Percentiles rank a stretch among this genome's conserved stretches.
phyloP scores from a whole-genome alignment of 768 basidiomycete species.

The Lactarius sp. region DNA sequence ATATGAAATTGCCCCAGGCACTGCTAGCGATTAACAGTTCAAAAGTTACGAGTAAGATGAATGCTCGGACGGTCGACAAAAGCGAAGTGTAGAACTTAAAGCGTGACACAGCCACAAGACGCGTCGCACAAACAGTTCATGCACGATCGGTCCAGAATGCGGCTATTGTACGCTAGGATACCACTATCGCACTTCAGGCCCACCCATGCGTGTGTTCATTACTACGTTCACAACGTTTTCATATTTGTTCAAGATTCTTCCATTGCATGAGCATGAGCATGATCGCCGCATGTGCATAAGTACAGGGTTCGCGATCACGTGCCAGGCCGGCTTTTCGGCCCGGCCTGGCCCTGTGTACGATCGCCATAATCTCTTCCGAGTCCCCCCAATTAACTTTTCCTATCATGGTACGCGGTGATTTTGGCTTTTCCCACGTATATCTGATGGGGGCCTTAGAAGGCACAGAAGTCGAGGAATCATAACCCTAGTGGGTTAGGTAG shows the following conservation, averaged over 20 bases:
- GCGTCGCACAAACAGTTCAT: background rate
- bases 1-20: background rate
- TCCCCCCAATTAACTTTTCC: background rate
- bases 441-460: slow-evolving; percentile 33
- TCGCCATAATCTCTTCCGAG: no score
- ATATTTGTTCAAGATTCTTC: no score
- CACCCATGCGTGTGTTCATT: no score
- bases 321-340: background rate
- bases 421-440: background rate
- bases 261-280: no score
- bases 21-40: background rate
- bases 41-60: background rate
- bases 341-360: background rate
- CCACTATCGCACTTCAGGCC: background rate
- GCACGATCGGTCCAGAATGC: no score
- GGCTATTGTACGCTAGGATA: background rate
- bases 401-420: slow-evolving; percentile 7
- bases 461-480: slow-evolving; percentile 53
- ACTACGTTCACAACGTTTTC: no score
- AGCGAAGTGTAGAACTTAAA: background rate
- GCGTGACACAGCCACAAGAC: background rate
- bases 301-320: background rate
- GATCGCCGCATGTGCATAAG: no score
- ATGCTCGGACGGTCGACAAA: background rate
- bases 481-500: slow-evolving; percentile 86